A percentile compares a stretch with the other conserved stretches of the same genome.
These are phyloP conservation scores for Tilletiopsis washingtonensis DNA, from an alignment of 1,284 basidiomycete species.

Conservation along the genomic window DNA sequence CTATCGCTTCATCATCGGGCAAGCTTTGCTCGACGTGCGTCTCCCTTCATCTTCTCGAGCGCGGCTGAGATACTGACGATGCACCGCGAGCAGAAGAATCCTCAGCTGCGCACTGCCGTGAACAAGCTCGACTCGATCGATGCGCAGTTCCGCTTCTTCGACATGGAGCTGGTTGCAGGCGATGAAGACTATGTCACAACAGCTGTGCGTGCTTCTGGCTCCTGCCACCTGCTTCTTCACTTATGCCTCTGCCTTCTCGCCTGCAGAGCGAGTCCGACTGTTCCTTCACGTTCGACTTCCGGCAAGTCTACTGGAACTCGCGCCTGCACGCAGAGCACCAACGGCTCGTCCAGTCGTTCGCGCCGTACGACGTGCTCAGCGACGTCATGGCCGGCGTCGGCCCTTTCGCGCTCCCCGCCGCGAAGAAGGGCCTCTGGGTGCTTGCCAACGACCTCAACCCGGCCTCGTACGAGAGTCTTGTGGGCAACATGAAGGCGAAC, in stretches of 20 bases:
- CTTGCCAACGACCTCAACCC: constrained; percentile 94
- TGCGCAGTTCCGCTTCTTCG: constrained; percentile 80
- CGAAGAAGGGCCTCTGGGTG: constrained; percentile 67
- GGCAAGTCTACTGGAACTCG: constrained; percentile 96
- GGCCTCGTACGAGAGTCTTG: constrained; percentile 67
- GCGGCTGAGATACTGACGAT: too few species aligned
- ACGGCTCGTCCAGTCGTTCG: constrained; percentile 66
- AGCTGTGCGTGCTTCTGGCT: background rate
- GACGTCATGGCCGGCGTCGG: constrained; percentile 98
- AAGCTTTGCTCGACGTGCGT: constrained; percentile 57
- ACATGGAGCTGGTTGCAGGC: constrained; percentile 94
- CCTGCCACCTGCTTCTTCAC: too few species aligned
- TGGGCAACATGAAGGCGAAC: constrained; percentile 24
- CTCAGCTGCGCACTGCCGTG: constrained; percentile 73
- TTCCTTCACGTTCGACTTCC: constrained; percentile 86
- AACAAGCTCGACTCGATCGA: constrained; percentile 90
- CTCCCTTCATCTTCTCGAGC: background rate
- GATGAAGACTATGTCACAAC: constrained; percentile 69
- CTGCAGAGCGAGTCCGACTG: constrained; percentile 59
- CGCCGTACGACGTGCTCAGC: constrained; percentile 60
- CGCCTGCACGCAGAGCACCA: constrained; percentile 84
- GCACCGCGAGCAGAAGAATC: constrained; percentile 57
- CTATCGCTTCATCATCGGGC: constrained; percentile 81
- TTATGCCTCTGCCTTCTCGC: too few species aligned
- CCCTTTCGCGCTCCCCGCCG: constrained; percentile 88